phyloP scores from a whole-genome alignment of 148 eudicot species.

The Amaranthus palmeri region DNA sequence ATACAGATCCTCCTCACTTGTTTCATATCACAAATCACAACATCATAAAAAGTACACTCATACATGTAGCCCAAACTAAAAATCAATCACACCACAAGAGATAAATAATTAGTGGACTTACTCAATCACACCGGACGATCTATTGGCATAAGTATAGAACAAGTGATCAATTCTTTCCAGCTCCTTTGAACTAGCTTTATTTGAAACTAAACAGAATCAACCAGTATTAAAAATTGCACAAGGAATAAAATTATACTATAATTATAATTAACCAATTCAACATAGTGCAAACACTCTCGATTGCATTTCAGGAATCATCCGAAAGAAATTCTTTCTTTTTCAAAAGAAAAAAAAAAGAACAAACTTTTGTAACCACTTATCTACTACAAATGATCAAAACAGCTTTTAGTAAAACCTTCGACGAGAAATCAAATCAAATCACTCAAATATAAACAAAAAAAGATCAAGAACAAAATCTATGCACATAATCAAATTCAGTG shows the following conservation, averaged over 20 bases:
- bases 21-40: background rate
- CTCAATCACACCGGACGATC: constrained; percentile 65
- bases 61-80: background rate
- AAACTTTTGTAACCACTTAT: background rate
- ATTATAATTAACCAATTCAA: background rate
- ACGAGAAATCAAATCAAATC: background rate
- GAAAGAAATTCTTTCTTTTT: background rate
- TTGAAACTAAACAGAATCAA: constrained; percentile 43
- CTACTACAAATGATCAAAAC: background rate
- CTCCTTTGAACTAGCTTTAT: constrained; percentile 75
- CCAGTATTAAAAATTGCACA: background rate
- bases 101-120: constrained; percentile 36
- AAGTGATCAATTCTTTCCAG: constrained; percentile 75
- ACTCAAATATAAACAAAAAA: background rate
- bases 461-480: no score
- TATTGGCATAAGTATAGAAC: constrained; percentile 65
- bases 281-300: background rate
- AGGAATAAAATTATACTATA: background rate
- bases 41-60: background rate
- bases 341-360: background rate
- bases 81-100: background rate
- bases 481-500: no score
- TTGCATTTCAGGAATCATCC: constrained; percentile 5
- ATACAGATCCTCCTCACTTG: no score
- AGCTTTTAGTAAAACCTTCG: background rate